A percentile compares a stretch with the other conserved stretches of the same genome.
phyloP scores from a whole-genome alignment of 345 rosid genomes.

The Camelina hispida region DNA sequence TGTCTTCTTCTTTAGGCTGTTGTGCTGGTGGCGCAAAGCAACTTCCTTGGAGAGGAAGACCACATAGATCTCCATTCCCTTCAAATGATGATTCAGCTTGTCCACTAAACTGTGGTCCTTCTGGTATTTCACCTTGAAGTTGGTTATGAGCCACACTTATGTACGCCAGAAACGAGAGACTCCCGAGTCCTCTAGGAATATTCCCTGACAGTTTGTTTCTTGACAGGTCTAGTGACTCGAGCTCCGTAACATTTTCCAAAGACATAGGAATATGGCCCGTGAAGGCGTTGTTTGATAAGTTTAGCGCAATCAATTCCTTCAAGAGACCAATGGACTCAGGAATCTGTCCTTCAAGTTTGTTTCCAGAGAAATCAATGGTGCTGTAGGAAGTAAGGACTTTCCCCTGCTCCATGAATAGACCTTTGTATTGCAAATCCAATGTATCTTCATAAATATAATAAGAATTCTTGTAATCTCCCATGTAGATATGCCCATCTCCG shows the following conservation, averaged over 20 bases:
- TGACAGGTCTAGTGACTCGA: slow-evolving; percentile 27
- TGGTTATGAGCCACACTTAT: slow-evolving; percentile 28
- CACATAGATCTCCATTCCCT: slow-evolving; percentile 28
- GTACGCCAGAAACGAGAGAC: slow-evolving; percentile 25
- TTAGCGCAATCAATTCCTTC: slow-evolving; percentile 25
- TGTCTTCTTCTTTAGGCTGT: slow-evolving; percentile 13
- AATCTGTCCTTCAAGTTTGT: slow-evolving; percentile 32
- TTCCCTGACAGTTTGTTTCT: slow-evolving; percentile 24
- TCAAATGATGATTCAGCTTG: slow-evolving; percentile 30
- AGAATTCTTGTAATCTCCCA: slow-evolving; percentile 35
- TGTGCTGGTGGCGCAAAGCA: slow-evolving; percentile 19
- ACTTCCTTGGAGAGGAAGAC: slow-evolving; percentile 22
- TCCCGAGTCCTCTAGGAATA: slow-evolving; percentile 10
- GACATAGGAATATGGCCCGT: slow-evolving; percentile 17
- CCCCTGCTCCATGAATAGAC: slow-evolving; percentile 30
- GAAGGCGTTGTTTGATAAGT: slow-evolving; percentile 34
- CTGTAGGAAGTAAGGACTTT: slow-evolving; percentile 10
- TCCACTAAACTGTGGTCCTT: slow-evolving; percentile 30
- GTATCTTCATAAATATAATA: slow-evolving; percentile 24
- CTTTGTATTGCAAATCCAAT: slow-evolving; percentile 33
- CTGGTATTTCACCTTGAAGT: slow-evolving; percentile 33
- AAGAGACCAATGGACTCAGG: slow-evolving; percentile 32
- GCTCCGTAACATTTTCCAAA: slow-evolving; percentile 19
- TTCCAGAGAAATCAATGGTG: slow-evolving; percentile 29
- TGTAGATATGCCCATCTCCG: slow-evolving; percentile 22